Evolutionary conservation across 176 grass and related monocot species (phyloP).

Genomic region (Saccharum spontaneum): DNA sequence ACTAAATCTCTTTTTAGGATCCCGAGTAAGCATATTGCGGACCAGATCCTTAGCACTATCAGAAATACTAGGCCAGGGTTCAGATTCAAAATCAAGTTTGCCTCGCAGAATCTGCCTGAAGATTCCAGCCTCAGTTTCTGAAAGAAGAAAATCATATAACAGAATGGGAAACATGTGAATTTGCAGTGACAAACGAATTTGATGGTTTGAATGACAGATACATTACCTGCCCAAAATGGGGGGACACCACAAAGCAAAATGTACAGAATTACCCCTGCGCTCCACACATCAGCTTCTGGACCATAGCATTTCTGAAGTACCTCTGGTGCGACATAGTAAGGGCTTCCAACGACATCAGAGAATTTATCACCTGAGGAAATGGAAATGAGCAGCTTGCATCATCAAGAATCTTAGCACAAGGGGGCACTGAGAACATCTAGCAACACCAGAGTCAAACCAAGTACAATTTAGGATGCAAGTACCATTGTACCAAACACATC

Average conservation of each 20-base stretch:
- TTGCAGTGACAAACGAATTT: slow-evolving; percentile 16
- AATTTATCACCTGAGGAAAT: slow-evolving; percentile 75
- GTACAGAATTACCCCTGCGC: slow-evolving; percentile 94
- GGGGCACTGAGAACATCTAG: neutral
- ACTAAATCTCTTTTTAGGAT: slow-evolving; percentile 71
- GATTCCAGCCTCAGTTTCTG: slow-evolving; percentile 98
- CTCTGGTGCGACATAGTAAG: slow-evolving; percentile 98
- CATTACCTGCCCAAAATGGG: slow-evolving; percentile 95
- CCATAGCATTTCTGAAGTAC: slow-evolving; percentile 96
- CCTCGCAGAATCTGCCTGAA: slow-evolving; percentile 97
- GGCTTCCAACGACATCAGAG: slow-evolving; percentile 96
- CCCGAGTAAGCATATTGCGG: slow-evolving; percentile 84
- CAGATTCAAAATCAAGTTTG: slow-evolving; percentile 93
- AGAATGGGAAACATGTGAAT: slow-evolving; percentile 21
- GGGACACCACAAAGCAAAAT: slow-evolving; percentile 98
- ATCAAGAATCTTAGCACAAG: slow-evolving; percentile 9
- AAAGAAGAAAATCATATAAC: slow-evolving; percentile 40
- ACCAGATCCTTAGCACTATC: slow-evolving; percentile 95
- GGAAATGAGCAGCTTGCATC: neutral
- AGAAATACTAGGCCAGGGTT: slow-evolving; percentile 95
- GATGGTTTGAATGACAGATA: slow-evolving; percentile 9
- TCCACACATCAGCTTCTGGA: slow-evolving; percentile 99
- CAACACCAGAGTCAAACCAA: neutral
- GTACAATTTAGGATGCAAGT: slow-evolving; percentile 7
- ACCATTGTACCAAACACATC: slow-evolving; percentile 14